Evolutionary conservation across 106 monocot species (phyloP).

Genomic region (Agapanthus africanus): DNA sequence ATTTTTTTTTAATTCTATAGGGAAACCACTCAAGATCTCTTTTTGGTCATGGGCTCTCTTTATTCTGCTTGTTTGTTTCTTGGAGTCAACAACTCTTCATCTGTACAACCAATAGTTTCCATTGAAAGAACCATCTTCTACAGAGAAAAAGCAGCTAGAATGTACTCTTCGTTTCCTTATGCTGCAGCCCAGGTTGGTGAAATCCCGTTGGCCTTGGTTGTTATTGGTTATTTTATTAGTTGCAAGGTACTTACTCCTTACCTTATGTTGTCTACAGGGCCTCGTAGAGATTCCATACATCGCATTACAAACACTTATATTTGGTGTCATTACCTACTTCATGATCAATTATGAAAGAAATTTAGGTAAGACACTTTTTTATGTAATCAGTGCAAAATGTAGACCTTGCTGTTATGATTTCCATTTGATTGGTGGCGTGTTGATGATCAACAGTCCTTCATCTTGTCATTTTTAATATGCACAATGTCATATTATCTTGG

Average conservation of each 20-base stretch:
- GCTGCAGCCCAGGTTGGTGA: slow-evolving; percentile 59
- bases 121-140: slow-evolving; percentile 66
- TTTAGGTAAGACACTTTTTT: slow-evolving; percentile 20
- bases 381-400: background rate
- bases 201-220: background rate
- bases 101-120: slow-evolving; percentile 52
- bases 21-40: slow-evolving; percentile 7
- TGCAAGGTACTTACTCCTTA: background rate
- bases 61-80: slow-evolving; percentile 62
- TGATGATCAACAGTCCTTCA: too few species aligned
- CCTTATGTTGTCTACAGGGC: slow-evolving; percentile 28
- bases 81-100: slow-evolving; percentile 48
- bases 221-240: background rate
- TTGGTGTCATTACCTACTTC: slow-evolving; percentile 54
- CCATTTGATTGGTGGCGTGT: too few species aligned
- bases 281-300: slow-evolving; percentile 69
- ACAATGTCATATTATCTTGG: too few species aligned
- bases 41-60: slow-evolving; percentile 25
- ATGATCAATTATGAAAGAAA: slow-evolving; percentile 53
- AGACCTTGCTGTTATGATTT: too few species aligned
- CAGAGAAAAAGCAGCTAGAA: slow-evolving; percentile 52
- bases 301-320: slow-evolving; percentile 35
- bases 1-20: background rate
- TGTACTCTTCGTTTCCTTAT: slow-evolving; percentile 78
- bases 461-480: too few species aligned